Base-by-base conservation (phyloP, 768 basidiomycete species). In the Hirschioporus abietinus region DNA sequence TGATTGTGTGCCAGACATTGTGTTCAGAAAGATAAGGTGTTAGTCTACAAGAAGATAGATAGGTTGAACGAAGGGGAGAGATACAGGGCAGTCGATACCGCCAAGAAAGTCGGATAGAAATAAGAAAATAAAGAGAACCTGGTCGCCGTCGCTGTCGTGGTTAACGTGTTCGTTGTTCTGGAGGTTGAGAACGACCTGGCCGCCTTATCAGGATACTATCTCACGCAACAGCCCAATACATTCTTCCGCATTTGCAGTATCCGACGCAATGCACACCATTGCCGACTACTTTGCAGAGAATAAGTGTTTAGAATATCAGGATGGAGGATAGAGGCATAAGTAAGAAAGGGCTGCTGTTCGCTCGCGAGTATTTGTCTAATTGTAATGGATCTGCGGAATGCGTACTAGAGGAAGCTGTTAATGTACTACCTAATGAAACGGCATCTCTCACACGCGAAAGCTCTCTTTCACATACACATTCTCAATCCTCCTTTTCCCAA, bases 1-100 rank as follows among this genome's bases (percentile, higher is more conserved):
- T 1, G 60, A 61, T 5, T 61, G 60, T 61, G 60, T 61, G 9
- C 60, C 60, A 61, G 60, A 61, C 60, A 61, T 61, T 18, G 24
- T 24, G 60, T 61, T 12, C 15, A 61, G 60, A 61, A 24, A 61
- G 60, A 18, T 23, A 34, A 24, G 23, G 15, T 5, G 60, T 25
- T 61, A 61, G 10, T 25, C 9, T 25, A 61, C 60, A 52, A 52
- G 42, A 52, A 52, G 42, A 6, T n/a, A n/a, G n/a, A n/a, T 36
- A 36, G 35, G 7, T 52, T 15, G 42, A 52, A 52, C 42, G 42
- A 52, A 52, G 4, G 42, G 5, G 12, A 20, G 42, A 52, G 42
- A 52, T 52, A 52, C 42, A 52, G 35, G 35, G 35, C 15, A 36
- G 35, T 36, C 35, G 35, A 20, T 52, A 10, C 20, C 5, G 15